Conservation (phyloP, 2,329 filamentous ascomycete genomes). For the Diaporthe ilicicola region DNA sequence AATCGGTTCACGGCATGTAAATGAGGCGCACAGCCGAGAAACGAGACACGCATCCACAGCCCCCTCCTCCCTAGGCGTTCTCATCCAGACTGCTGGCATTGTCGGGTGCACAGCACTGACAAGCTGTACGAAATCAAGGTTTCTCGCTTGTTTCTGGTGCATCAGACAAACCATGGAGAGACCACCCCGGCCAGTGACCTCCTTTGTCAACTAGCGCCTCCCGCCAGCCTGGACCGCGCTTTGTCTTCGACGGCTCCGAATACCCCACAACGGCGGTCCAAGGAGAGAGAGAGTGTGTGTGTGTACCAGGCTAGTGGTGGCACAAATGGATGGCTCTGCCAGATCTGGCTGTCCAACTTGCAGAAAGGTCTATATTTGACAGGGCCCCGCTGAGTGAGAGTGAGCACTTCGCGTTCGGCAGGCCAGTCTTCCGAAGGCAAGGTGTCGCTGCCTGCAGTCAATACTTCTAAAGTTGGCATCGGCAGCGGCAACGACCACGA, state of each 20-base stretch:
- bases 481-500: constrained; percentile 1
- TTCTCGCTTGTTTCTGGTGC: constrained; percentile 17
- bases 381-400: constrained; percentile 2
- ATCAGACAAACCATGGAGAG: constrained; percentile 6
- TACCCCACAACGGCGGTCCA: constrained; percentile 6
- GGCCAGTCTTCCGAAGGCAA: constrained; percentile 4
- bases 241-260: not conserved
- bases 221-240: constrained; percentile 9
- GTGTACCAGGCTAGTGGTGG: not conserved
- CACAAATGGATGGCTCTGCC: not conserved
- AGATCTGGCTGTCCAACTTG: not conserved
- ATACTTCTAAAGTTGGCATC: constrained; percentile 15
- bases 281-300: too few relatives aligned
- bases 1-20: not conserved
- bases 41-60: not conserved
- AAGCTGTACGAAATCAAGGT: constrained; percentile 8
- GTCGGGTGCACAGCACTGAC: not conserved
- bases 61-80: not conserved
- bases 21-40: not conserved
- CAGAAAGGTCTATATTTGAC: constrained; percentile 1
- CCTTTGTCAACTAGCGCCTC: not conserved
- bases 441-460: constrained; percentile 10
- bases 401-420: constrained; percentile 13
- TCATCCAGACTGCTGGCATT: not conserved
- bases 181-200: not conserved